Evolutionary conservation across 768 basidiomycete species (phyloP).

Genomic region (Pleurotus platypus): DNA sequence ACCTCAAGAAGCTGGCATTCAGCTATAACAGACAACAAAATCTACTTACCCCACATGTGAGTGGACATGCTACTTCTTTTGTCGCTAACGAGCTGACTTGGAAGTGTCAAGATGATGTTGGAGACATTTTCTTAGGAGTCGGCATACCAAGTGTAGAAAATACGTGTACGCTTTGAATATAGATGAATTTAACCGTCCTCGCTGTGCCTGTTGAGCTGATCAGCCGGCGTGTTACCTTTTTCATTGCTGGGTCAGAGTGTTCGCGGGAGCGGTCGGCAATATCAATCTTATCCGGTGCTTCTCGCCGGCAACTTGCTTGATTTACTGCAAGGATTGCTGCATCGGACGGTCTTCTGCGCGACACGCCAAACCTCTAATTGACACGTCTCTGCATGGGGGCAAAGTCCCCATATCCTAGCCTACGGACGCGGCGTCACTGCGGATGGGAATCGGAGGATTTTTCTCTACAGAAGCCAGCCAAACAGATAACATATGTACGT

Average conservation of each 20-base stretch:
- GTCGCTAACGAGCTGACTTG: not conserved
- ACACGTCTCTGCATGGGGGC: not conserved
- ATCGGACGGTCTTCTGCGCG: not conserved
- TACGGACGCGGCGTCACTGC: not conserved
- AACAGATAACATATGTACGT: conserved; percentile 9
- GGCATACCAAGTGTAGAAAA: conserved; percentile 6
- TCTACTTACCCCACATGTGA: not conserved
- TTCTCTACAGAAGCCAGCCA: not conserved
- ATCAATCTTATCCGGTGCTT: conserved; percentile 5
- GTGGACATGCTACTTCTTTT: not conserved
- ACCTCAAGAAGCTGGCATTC: conserved; percentile 5
- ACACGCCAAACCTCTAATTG: conserved; percentile 7
- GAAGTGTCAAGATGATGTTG: not conserved
- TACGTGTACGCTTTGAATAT: conserved; percentile 9
- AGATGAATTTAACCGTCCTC: not conserved
- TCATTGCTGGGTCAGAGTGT: not conserved
- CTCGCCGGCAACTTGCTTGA: conserved; percentile 6
- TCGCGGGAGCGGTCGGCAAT: conserved; percentile 7
- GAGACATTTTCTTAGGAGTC: not conserved
- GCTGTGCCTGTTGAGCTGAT: conserved; percentile 4
- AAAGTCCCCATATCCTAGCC: not conserved
- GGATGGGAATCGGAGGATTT: not conserved
- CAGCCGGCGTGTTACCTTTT: not conserved
- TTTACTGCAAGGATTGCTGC: conserved; percentile 5
- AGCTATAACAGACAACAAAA: not conserved